Conservation (phyloP, 495 filamentous ascomycete species). For the Xylaria castorea region DNA sequence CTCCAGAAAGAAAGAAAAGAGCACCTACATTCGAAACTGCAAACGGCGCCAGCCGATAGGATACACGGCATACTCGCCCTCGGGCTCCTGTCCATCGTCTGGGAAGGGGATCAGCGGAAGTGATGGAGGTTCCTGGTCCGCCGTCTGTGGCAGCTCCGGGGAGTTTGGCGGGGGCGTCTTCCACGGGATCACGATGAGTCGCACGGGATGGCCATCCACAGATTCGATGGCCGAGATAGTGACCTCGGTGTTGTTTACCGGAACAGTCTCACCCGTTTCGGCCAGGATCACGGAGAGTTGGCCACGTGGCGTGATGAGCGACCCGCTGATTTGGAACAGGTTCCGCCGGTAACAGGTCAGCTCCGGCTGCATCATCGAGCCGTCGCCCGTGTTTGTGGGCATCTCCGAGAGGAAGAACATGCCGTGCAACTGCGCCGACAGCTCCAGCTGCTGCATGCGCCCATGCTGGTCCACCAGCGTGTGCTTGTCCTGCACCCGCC, state of each 20-base stretch:
- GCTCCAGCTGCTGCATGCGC: constrained; percentile 61
- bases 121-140: constrained; percentile 64
- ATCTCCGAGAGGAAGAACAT: constrained; percentile 97
- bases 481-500: constrained; percentile 60
- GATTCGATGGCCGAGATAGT: constrained; percentile 89
- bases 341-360: constrained; percentile 94
- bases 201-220: constrained; percentile 85
- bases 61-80: constrained; percentile 80
- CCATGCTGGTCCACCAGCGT: constrained; percentile 62
- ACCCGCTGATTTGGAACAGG: constrained; percentile 89
- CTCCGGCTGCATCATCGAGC: constrained; percentile 72
- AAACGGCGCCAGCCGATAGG: constrained; percentile 89
- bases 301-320: constrained; percentile 77
- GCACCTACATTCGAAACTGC: constrained; percentile 78
- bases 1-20: background rate
- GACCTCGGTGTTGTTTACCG: constrained; percentile 81
- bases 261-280: constrained; percentile 81
- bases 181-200: constrained; percentile 94
- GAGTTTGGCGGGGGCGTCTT: constrained; percentile 86
- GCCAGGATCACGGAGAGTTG: constrained; percentile 73
- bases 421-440: constrained; percentile 87
- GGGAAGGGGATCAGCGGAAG: constrained; percentile 78
- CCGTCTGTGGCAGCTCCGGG: constrained; percentile 59
- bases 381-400: constrained; percentile 70
- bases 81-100: constrained; percentile 68